Percentiles rank a stretch among this genome's conserved stretches.
phyloP scores from a whole-genome alignment of 176 grass and related monocot genomes.

The Triticum aestivum region DNA sequence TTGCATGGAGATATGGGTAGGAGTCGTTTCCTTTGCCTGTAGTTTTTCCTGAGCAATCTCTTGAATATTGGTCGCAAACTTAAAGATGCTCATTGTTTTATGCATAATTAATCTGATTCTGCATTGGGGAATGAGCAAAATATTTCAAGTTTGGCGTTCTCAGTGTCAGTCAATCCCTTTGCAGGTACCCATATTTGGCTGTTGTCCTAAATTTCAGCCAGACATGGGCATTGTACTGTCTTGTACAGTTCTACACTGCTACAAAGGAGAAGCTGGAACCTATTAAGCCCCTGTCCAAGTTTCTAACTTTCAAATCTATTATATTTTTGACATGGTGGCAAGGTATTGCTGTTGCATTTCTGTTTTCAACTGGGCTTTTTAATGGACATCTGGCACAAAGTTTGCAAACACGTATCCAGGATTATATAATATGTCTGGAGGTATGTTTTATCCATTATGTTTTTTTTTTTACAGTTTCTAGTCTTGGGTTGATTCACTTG shows the following conservation, averaged over 20 bases:
- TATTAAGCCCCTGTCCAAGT: constrained; percentile 92
- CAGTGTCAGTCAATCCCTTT: neutral
- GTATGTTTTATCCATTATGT: constrained; percentile 43
- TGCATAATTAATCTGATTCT: constrained; percentile 15
- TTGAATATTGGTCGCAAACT: neutral
- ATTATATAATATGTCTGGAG: constrained; percentile 99
- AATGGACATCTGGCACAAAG: constrained; percentile 93
- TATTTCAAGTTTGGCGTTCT: constrained; percentile 12
- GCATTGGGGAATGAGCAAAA: neutral
- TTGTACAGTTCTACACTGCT: constrained; percentile 89
- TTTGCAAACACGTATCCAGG: constrained; percentile 87
- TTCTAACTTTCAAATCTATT: constrained; percentile 99
- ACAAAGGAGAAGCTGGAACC: constrained; percentile 94
- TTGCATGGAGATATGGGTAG: constrained; percentile 97
- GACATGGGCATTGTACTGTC: constrained; percentile 98
- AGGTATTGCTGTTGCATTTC: constrained; percentile 92
- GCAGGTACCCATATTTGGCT: constrained; percentile 95
- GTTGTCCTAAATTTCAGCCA: constrained; percentile 98
- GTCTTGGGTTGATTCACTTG: constrained; percentile 17
- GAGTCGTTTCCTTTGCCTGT: constrained; percentile 15
- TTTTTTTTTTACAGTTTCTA: constrained; percentile 2
- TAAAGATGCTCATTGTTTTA: neutral
- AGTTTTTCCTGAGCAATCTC: neutral
- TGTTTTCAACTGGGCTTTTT: constrained; percentile 87
- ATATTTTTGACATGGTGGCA: constrained; percentile 99